These are phyloP conservation scores for Porodaedalea pini DNA, from an alignment of 1,284 basidiomycete genomes.

Conservation along the genomic window DNA sequence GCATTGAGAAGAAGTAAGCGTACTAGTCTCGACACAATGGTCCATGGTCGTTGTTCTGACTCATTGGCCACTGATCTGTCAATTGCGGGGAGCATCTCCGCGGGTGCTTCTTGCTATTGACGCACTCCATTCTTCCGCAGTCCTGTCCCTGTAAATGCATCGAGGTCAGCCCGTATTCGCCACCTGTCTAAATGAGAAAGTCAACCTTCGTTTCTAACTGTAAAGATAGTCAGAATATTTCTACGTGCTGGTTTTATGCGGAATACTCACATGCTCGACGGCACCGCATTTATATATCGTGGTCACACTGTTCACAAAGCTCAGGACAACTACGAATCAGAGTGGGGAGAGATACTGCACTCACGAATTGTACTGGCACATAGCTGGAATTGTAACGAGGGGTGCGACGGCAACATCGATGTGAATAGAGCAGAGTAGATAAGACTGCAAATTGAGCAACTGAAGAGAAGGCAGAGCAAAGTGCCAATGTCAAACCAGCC, in stretches of 20 bases:
- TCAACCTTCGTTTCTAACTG: background rate
- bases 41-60: background rate
- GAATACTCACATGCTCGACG: slow-evolving; percentile 9
- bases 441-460: too few relatives aligned
- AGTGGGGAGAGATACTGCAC: background rate
- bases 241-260: too few relatives aligned
- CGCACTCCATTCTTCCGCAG: slow-evolving; percentile 5
- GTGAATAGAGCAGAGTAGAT: background rate
- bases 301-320: background rate
- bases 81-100: background rate
- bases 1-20: background rate
- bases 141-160: background rate
- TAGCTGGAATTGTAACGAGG: background rate
- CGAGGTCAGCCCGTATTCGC: background rate
- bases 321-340: background rate
- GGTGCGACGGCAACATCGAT: background rate
- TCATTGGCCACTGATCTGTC: background rate
- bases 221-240: background rate
- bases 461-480: too few relatives aligned
- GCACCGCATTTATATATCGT: slow-evolving; percentile 5
- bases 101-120: slow-evolving; percentile 2
- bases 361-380: slow-evolving; percentile 10
- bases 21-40: background rate
- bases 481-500: too few relatives aligned
- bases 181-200: too few relatives aligned